Base-by-base conservation (phyloP, 192 early-diverging fungal genomes). In the Coemansia sp. region DNA sequence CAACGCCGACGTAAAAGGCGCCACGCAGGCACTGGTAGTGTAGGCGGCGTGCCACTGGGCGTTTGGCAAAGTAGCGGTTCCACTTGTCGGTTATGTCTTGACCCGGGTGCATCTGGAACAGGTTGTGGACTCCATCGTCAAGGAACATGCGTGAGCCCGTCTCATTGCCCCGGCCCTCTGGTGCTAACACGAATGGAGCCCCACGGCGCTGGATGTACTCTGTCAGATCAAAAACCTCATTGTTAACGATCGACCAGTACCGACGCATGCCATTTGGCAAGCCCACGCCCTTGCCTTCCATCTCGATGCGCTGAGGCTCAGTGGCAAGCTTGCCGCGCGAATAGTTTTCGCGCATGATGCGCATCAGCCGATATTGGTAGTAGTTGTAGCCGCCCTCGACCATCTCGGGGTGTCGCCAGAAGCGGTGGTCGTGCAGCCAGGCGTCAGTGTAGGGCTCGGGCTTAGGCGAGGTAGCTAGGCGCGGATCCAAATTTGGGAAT, bases 1-100 rank as follows among this genome's bases (percentile, higher is more conserved):
- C 88, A 34, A 87, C 86, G 43, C 94, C 97, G 24, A 91, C 86
- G 81, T 92, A 94, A 80, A 95, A 95, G 8, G 92, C 77, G 52
- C 91, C 89, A 32, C 91, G 86, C 64, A 99, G 73, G 82, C 97
- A 99, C 40, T 90, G 84, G 64, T 81, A 40, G 65, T 89, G 87
- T 98, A 95, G 86, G 93, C 97, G 63, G 44, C 77, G 70, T 6
- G 74, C 67, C 62, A 84, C 84, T 32, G 71, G 69, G 32, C 68
- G 3, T 43, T 80, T 83, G 49, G 88, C 68, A 38, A 86, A 79
- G 71, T 89, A 65, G 16, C 64, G 67, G 58, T 90, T 86, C 76
- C 83, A 93, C 67, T 73, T 71, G 8, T 71, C 60, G 13, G 86
- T 87, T 40, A 92, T 87, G 72, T 92, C 92, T 44, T 76, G 58